Evolutionary conservation across 768 basidiomycete genomes (phyloP).

Genomic region (Suillus ampliporus): DNA sequence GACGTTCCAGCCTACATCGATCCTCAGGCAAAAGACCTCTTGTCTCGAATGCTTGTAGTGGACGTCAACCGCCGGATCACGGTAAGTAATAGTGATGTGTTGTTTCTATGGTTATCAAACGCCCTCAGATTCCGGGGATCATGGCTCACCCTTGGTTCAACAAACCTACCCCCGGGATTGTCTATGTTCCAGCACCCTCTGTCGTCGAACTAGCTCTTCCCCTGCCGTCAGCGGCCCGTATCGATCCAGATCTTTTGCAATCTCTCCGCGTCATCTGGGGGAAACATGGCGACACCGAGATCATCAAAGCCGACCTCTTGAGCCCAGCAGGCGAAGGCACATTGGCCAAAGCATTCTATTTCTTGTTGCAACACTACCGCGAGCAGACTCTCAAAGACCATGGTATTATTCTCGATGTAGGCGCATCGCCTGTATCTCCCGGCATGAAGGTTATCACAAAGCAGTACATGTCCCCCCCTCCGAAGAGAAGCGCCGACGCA

Average conservation of each 20-base stretch:
- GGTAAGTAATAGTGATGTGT: conserved; percentile 48
- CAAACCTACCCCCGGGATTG: conserved; percentile 53
- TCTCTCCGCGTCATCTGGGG: conserved; percentile 88
- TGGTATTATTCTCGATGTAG: conserved; percentile 48
- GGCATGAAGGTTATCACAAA: conserved; percentile 42
- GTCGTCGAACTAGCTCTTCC: conserved; percentile 73
- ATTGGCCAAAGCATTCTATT: conserved; percentile 90
- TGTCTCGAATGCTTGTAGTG: conserved; percentile 87
- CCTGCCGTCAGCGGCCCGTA: conserved; percentile 66
- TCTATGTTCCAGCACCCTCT: conserved; percentile 60
- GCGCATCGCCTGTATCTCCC: conserved; percentile 22
- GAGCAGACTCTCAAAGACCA: conserved; percentile 65
- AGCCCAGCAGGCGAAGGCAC: conserved; percentile 71
- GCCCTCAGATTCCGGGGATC: conserved; percentile 80
- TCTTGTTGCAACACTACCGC: conserved; percentile 77
- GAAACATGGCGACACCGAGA: conserved; percentile 63
- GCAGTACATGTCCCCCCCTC: conserved; percentile 48
- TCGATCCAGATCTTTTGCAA: conserved; percentile 78
- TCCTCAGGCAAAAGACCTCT: conserved; percentile 81
- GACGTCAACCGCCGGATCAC: conserved; percentile 82
- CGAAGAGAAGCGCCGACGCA: conserved; percentile 32
- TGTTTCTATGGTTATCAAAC: conserved; percentile 11
- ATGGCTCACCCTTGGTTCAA: conserved; percentile 84
- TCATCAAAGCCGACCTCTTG: conserved; percentile 69
- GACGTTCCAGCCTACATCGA: conserved; percentile 84